phyloP scores from a whole-genome alignment of 208 protist genomes.

The Acanthamoeba royreba region DNA sequence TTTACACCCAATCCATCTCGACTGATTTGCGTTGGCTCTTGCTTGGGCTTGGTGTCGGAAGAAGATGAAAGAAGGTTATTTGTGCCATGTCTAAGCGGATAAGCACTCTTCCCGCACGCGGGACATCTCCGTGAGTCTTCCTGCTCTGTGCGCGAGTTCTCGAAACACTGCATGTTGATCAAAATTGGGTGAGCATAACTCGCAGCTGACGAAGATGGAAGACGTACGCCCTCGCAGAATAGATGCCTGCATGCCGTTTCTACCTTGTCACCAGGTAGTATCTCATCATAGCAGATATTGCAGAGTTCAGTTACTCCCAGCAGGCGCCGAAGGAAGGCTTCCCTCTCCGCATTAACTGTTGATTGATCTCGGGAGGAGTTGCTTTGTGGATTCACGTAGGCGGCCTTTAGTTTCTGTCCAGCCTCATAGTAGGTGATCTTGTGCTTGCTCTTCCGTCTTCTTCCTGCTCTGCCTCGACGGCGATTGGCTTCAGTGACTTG shows the following conservation, averaged over 20 bases:
- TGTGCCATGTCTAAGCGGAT: neutral
- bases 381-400: no score
- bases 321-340: neutral
- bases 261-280: neutral
- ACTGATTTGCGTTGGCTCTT: no score
- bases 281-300: neutral
- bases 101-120: neutral
- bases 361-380: neutral
- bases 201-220: neutral
- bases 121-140: neutral
- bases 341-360: neutral
- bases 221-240: neutral
- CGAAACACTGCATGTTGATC: neutral
- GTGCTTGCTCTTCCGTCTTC: no score
- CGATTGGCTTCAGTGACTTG: neutral
- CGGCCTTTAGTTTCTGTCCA: no score
- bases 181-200: neutral
- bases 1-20: no score
- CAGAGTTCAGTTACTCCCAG: neutral
- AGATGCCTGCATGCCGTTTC: neutral
- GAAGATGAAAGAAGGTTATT: neutral
- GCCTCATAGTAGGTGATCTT: no score
- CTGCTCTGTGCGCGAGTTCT: neutral
- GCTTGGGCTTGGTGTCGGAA: no score
- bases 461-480: no score